Percentiles rank a stretch among this genome's conserved stretches.
These are phyloP conservation scores for Tagetes erecta DNA, from an alignment of 129 eudicot genomes.

Conservation along the genomic window DNA sequence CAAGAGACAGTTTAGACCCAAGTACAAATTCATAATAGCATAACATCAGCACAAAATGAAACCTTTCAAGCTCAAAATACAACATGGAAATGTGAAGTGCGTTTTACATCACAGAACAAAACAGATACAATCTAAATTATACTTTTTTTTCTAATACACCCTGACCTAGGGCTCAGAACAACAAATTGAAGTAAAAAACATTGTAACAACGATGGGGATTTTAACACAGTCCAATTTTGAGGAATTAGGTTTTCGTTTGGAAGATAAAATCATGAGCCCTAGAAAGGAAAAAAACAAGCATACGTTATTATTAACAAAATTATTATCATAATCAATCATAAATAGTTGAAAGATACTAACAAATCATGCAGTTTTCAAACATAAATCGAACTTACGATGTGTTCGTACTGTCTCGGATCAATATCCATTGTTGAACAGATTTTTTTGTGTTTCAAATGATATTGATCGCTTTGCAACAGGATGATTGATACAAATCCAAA, in stretches of 20 bases:
- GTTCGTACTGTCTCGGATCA: slow-evolving; percentile 76
- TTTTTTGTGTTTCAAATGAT: background rate
- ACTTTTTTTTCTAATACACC: background rate
- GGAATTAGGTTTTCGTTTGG: slow-evolving; percentile 18
- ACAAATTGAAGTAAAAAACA: background rate
- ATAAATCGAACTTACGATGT: slow-evolving; percentile 51
- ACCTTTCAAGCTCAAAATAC: background rate
- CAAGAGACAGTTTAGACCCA: background rate
- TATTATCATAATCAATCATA: slow-evolving; percentile 17
- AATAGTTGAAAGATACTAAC: slow-evolving; percentile 22
- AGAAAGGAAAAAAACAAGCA: slow-evolving; percentile 4
- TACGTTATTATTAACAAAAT: slow-evolving; percentile 2
- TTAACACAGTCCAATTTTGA: slow-evolving; percentile 9
- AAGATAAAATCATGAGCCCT: slow-evolving; percentile 18
- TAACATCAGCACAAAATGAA: background rate
- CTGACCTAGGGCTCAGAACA: slow-evolving; percentile 6
- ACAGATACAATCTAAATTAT: background rate
- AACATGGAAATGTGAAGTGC: background rate
- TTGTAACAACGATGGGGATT: background rate
- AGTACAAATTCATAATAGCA: background rate
- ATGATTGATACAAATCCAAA: background rate
- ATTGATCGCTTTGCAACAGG: background rate
- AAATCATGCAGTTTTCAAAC: slow-evolving; percentile 15
- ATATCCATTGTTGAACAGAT: slow-evolving; percentile 53
- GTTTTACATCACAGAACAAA: background rate